Evolutionary conservation across 75 land plant genomes (phyloP).

Genomic region (Picea glauca): DNA sequence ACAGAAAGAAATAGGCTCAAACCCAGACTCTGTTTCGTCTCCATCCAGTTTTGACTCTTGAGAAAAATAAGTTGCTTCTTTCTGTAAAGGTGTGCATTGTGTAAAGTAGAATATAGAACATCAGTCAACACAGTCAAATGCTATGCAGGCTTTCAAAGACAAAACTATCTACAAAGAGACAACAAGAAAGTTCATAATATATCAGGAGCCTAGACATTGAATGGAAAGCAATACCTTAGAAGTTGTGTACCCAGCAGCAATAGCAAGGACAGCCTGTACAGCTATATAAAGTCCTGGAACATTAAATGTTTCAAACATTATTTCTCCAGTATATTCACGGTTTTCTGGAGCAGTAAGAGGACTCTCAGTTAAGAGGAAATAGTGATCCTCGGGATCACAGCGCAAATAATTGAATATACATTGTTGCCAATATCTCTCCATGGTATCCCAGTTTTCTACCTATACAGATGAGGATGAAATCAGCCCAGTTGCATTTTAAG

Average conservation of each 20-base stretch:
- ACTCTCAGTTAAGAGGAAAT: conserved; percentile 94
- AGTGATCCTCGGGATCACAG: conserved; percentile 99
- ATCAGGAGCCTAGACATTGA: neutral
- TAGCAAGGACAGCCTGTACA: conserved; percentile 97
- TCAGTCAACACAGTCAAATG: too few relatives aligned
- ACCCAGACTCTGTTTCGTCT: too few relatives aligned
- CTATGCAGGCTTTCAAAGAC: too few relatives aligned
- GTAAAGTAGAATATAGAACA: too few relatives aligned
- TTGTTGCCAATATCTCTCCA: conserved; percentile 99
- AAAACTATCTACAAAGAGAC: too few relatives aligned
- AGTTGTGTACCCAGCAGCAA: conserved; percentile 99
- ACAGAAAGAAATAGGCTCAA: too few relatives aligned
- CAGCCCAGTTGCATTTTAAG: neutral
- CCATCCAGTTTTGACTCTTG: too few relatives aligned
- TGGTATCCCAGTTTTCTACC: conserved; percentile 98
- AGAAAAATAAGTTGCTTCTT: too few relatives aligned
- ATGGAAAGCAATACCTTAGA: conserved; percentile 63
- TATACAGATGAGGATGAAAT: conserved; percentile 12
- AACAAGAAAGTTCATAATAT: too few relatives aligned
- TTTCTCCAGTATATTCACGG: conserved; percentile 96
- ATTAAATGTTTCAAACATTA: conserved; percentile 99
- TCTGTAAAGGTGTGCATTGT: too few relatives aligned
- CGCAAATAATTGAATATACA: conserved; percentile 96
- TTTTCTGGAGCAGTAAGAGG: conserved; percentile 97
- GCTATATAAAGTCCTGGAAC: conserved; percentile 99